Evolutionary conservation across 495 filamentous ascomycete species (phyloP).

Genomic region (Penicillium bialowiezense): DNA sequence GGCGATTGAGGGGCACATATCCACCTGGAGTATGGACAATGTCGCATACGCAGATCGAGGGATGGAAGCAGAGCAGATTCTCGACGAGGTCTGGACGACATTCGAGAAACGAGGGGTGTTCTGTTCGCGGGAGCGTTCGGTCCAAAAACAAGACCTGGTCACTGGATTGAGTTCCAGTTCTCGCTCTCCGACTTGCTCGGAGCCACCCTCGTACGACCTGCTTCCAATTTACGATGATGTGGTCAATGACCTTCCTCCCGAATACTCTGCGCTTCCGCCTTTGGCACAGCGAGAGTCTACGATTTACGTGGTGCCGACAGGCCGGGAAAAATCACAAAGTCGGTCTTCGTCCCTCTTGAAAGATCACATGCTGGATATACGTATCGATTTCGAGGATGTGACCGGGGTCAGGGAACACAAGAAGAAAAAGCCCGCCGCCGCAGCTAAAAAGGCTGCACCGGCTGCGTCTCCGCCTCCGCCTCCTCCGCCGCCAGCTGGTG

Average conservation of each 20-base stretch:
- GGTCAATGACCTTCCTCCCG: slow-evolving; percentile 40
- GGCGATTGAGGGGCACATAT: slow-evolving; percentile 3
- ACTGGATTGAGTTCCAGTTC: slow-evolving; percentile 19
- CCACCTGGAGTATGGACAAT: slow-evolving; percentile 1
- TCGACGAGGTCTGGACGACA: slow-evolving; percentile 16
- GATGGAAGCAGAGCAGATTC: slow-evolving; percentile 4
- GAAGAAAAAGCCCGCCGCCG: slow-evolving; percentile 38
- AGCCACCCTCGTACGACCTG: slow-evolving; percentile 19
- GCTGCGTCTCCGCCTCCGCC: slow-evolving; percentile 21
- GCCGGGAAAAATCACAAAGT: slow-evolving; percentile 30
- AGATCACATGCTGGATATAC: slow-evolving; percentile 26
- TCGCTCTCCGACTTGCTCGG: neutral
- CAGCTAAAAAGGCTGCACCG: slow-evolving; percentile 32
- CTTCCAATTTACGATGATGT: slow-evolving; percentile 47
- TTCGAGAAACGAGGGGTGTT: neutral
- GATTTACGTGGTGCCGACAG: slow-evolving; percentile 12
- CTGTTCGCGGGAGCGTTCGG: neutral
- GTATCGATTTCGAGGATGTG: slow-evolving; percentile 53
- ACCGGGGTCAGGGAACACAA: slow-evolving; percentile 48
- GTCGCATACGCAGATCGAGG: neutral
- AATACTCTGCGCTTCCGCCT: slow-evolving; percentile 32
- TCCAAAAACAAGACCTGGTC: slow-evolving; percentile 5
- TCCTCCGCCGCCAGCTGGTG: slow-evolving; percentile 20
- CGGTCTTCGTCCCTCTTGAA: slow-evolving; percentile 34
- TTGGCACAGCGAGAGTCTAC: slow-evolving; percentile 25